These are phyloP conservation scores for Tetrapisispora iriomotensis DNA, from an alignment of 805 yeast genomes.

Conservation along the genomic window DNA sequence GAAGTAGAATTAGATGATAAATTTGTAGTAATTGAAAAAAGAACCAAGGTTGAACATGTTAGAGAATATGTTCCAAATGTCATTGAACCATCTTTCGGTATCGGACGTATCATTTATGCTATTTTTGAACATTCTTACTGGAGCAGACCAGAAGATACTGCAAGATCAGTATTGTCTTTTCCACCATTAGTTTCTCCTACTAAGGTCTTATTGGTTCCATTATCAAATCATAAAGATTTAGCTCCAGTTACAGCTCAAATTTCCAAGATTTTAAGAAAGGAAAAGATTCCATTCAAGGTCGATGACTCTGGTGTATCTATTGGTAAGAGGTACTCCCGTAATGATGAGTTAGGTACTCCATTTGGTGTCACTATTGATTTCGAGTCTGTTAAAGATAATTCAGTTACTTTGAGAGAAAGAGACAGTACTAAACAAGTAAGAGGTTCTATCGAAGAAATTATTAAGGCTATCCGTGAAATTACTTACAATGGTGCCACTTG, in stretches of 20 bases:
- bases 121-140: constrained; percentile 92
- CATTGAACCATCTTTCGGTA: constrained; percentile 98
- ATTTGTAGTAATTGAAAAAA: constrained; percentile 66
- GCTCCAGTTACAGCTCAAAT: constrained; percentile 65
- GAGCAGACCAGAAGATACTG: constrained; percentile 83
- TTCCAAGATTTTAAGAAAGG: constrained; percentile 59
- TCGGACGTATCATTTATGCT: constrained; percentile 92
- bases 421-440: constrained; percentile 94
- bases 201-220: constrained; percentile 89
- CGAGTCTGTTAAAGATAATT: constrained; percentile 74
- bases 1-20: constrained; percentile 63
- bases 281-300: constrained; percentile 86
- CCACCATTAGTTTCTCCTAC: constrained; percentile 97
- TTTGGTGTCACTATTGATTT: constrained; percentile 95
- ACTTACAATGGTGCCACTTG: constrained; percentile 67
- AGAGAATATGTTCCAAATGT: constrained; percentile 96
- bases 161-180: constrained; percentile 84
- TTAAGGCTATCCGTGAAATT: constrained; percentile 63
- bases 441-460: constrained; percentile 69
- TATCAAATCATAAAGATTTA: constrained; percentile 74
- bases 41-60: constrained; percentile 74
- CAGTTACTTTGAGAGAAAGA: constrained; percentile 92
- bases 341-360: constrained; percentile 97
- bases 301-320: constrained; percentile 95
- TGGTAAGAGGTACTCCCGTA: constrained; percentile 95